Conservation (phyloP, 208 protist genomes). For the Trypanosoma scelopori region DNA sequence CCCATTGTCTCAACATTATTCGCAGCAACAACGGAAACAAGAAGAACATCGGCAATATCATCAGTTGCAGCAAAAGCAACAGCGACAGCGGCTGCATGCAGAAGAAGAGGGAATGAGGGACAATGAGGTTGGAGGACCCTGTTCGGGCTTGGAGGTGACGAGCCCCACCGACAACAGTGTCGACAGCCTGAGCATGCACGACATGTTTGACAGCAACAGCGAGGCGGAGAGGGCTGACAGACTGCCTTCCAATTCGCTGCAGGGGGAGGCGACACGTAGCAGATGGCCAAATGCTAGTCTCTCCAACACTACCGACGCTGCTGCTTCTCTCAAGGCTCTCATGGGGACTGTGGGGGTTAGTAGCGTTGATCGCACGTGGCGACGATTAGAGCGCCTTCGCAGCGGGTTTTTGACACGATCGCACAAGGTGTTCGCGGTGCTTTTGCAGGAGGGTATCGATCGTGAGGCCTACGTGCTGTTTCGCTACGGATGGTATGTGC, state of each 20-base stretch:
- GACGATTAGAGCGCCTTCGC: conserved; percentile 30
- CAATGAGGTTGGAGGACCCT: too few species aligned
- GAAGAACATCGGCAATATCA: neutral
- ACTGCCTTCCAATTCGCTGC: neutral
- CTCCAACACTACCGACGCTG: neutral
- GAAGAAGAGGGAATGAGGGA: too few species aligned
- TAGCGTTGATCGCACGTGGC: conserved; percentile 12
- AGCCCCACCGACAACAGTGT: conserved; percentile 21
- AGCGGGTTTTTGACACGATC: conserved; percentile 45
- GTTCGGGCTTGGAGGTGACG: too few species aligned
- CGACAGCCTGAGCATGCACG: conserved; percentile 5
- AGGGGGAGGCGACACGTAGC: neutral
- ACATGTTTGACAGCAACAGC: conserved; percentile 22
- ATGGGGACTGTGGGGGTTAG: neutral
- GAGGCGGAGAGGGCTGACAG: conserved; percentile 19
- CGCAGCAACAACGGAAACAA: neutral
- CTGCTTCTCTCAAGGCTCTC: neutral
- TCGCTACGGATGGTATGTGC: conserved; percentile 53
- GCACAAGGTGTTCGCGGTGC: conserved; percentile 37
- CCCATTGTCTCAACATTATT: too few species aligned
- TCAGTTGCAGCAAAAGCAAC: neutral
- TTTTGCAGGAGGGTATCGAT: conserved; percentile 59
- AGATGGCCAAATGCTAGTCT: neutral
- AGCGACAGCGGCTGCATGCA: neutral
- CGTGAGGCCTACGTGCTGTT: conserved; percentile 67